Conservation (phyloP, 1,139 yeast species). For the Debaryomyces coudertii region DNA sequence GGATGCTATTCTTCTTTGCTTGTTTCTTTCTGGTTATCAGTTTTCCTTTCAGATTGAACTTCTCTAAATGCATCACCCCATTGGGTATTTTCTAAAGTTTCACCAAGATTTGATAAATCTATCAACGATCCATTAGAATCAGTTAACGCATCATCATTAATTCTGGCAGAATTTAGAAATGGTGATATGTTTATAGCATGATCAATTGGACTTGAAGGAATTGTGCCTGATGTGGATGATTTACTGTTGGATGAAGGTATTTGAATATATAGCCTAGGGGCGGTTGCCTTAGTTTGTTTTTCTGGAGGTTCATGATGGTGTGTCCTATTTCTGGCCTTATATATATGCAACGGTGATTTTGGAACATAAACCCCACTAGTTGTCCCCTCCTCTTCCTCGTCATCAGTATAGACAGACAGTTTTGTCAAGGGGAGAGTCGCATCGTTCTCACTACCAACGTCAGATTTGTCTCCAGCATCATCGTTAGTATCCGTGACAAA, state of each 20-base stretch:
- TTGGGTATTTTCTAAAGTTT: slow-evolving; percentile 28
- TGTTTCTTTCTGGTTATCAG: slow-evolving; percentile 5
- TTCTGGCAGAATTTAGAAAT: slow-evolving; percentile 10
- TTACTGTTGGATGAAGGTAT: slow-evolving; percentile 18
- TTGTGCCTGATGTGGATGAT: slow-evolving; percentile 3
- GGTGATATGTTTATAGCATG: slow-evolving; percentile 12
- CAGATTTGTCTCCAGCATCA: slow-evolving; percentile 2
- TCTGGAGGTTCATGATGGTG: slow-evolving; percentile 8
- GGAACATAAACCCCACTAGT: slow-evolving; percentile 36
- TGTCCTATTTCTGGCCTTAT: slow-evolving; percentile 19
- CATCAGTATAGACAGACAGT: slow-evolving; percentile 7
- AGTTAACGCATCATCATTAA: slow-evolving; percentile 9
- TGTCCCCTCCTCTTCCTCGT: slow-evolving; percentile 15
- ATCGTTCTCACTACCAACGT: slow-evolving; percentile 11
- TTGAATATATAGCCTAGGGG: slow-evolving; percentile 28
- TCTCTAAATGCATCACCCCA: slow-evolving; percentile 33
- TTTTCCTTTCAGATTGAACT: slow-evolving; percentile 17
- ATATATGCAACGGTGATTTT: slow-evolving; percentile 33
- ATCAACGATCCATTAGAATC: slow-evolving; percentile 22
- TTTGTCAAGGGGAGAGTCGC: slow-evolving; percentile 14
- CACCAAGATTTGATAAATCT: slow-evolving; percentile 30
- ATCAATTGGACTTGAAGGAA: slow-evolving; percentile 2
- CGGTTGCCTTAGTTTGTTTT: slow-evolving; percentile 14
- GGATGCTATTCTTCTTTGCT: slow-evolving; percentile 7
- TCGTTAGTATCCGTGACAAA: slow-evolving; percentile 19